Percentiles rank a stretch among this genome's conserved stretches.
phyloP scores from a whole-genome alignment of 2,329 filamentous ascomycete genomes.

The Diplodia intermedia region DNA sequence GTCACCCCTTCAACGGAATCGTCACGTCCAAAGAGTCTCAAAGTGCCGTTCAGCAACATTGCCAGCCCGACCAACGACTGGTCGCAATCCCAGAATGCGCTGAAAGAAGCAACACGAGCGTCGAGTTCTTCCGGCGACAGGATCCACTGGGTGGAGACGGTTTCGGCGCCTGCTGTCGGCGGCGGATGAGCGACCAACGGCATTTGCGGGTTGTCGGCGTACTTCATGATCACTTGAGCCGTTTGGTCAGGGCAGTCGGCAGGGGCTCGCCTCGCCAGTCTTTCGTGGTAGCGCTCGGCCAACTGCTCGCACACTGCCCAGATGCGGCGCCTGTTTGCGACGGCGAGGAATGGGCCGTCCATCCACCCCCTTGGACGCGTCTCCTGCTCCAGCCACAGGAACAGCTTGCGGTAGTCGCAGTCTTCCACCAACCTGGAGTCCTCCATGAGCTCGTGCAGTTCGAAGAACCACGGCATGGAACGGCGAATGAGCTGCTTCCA shows the following conservation, averaged over 20 bases:
- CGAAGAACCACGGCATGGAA: slow-evolving; percentile 7
- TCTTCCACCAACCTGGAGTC: neutral
- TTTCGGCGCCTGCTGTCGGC: neutral
- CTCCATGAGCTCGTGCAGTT: neutral
- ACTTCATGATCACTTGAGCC: neutral
- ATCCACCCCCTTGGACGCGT: slow-evolving; percentile 37
- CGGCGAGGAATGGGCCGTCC: slow-evolving; percentile 38
- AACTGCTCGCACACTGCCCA: slow-evolving; percentile 6
- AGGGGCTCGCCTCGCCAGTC: neutral
- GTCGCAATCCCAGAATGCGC: neutral
- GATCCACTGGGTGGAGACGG: neutral
- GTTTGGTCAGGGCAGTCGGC: neutral
- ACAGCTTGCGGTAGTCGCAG: slow-evolving; percentile 35
- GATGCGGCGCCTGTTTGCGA: slow-evolving; percentile 42
- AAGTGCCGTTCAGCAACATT: neutral
- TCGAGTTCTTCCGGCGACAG: neutral
- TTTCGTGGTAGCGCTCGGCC: neutral
- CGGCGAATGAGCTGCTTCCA: neutral
- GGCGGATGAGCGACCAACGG: neutral
- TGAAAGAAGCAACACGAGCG: neutral
- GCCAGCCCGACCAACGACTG: neutral
- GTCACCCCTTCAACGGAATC: neutral
- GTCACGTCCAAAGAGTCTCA: neutral
- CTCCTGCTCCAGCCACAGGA: slow-evolving; percentile 38
- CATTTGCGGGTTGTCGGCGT: neutral